Percentiles rank a stretch among this genome's conserved stretches.
phyloP scores from a whole-genome alignment of 2,329 filamentous ascomycete species.

The Cladosporium sp. region DNA sequence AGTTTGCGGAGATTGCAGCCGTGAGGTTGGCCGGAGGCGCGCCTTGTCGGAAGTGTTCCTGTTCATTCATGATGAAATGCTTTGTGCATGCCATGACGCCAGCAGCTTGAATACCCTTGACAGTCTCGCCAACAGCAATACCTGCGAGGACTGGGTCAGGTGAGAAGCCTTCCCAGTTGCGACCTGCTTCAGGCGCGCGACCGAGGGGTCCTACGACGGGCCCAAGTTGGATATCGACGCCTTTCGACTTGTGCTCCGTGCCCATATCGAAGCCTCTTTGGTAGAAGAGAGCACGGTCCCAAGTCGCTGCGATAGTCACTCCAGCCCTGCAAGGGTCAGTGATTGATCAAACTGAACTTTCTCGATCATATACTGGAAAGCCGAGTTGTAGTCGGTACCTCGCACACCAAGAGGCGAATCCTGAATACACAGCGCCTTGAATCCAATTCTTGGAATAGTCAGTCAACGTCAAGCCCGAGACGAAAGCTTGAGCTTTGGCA shows the following conservation, averaged over 20 bases:
- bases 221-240: constrained; percentile 34
- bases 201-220: constrained; percentile 49
- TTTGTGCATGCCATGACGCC: constrained; percentile 53
- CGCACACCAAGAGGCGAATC: constrained; percentile 41
- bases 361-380: constrained; percentile 56
- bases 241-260: constrained; percentile 36
- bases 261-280: constrained; percentile 38
- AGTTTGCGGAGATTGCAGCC: constrained; percentile 49
- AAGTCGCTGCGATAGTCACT: constrained; percentile 76
- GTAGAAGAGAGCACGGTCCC: constrained; percentile 40
- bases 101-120: constrained; percentile 43
- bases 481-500: constrained; percentile 32
- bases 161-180: constrained; percentile 34
- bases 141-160: constrained; percentile 33
- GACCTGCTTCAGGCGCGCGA: constrained; percentile 32
- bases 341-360: no score
- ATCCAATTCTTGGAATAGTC: constrained; percentile 43
- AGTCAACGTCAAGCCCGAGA: constrained; percentile 35
- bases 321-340: constrained; percentile 54
- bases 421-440: constrained; percentile 43
- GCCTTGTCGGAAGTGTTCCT: constrained; percentile 43
- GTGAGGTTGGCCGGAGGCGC: constrained; percentile 57
- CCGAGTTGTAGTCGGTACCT: constrained; percentile 37
- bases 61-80: constrained; percentile 35
- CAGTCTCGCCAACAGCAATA: constrained; percentile 30